These are phyloP conservation scores for Cephalotrichum gorgonifer DNA, from an alignment of 2,329 filamentous ascomycete species.

Conservation along the genomic window DNA sequence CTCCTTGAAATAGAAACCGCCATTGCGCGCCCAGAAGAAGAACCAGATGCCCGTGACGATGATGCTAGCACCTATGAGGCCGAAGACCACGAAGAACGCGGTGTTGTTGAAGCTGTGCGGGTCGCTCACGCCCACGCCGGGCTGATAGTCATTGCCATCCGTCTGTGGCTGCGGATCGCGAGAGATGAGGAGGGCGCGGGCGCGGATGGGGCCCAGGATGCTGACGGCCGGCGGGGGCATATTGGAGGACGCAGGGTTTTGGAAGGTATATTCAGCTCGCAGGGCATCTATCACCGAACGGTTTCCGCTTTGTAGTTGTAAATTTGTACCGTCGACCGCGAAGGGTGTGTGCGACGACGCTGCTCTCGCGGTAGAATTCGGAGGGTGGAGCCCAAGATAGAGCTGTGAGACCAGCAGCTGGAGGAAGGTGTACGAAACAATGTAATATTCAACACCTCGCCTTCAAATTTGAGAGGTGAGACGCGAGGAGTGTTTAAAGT, in stretches of 20 bases:
- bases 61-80: constrained; percentile 67
- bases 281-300: too few species aligned
- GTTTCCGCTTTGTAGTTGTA: too few species aligned
- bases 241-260: not conserved
- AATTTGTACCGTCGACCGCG: too few species aligned
- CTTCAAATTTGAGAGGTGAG: not conserved
- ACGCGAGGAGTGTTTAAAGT: not conserved
- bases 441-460: too few species aligned
- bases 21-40: constrained; percentile 97
- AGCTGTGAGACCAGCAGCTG: too few species aligned
- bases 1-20: constrained; percentile 78
- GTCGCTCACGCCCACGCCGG: constrained; percentile 37
- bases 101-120: constrained; percentile 51
- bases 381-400: too few species aligned
- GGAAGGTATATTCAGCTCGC: not conserved
- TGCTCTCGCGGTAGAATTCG: too few species aligned
- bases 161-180: constrained; percentile 25
- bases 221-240: not conserved
- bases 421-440: too few species aligned
- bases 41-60: constrained; percentile 81
- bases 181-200: constrained; percentile 28
- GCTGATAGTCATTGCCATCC: constrained; percentile 23
- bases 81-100: constrained; percentile 77
- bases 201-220: constrained; percentile 27
- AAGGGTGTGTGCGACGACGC: too few species aligned